Percentiles rank a stretch among this genome's conserved stretches.
Evolutionary conservation across 148 eudicot species (phyloP).

Genomic region (Arbutus unedo): DNA sequence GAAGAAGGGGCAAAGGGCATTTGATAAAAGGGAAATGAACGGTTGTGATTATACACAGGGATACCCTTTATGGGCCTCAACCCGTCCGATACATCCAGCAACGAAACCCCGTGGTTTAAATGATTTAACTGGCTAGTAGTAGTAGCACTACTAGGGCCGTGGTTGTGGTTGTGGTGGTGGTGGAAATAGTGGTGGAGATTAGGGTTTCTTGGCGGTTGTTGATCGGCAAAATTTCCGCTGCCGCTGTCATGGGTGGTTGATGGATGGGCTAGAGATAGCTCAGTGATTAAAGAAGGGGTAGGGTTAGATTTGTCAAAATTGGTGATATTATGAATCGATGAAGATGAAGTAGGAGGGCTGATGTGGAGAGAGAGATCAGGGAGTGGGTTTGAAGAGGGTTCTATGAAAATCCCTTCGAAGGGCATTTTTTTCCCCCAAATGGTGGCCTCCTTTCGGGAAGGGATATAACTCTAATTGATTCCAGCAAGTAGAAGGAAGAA

Average conservation of each 20-base stretch:
- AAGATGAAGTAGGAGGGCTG: slow-evolving; percentile 31
- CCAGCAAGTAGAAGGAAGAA: neutral
- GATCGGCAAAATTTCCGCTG: slow-evolving; percentile 3
- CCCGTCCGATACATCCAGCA: slow-evolving; percentile 27
- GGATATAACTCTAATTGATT: neutral
- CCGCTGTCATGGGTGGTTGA: slow-evolving; percentile 6
- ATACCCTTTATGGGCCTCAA: slow-evolving; percentile 50
- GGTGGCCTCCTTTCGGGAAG: neutral
- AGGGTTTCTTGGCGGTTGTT: slow-evolving; percentile 29
- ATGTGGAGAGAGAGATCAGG: slow-evolving; percentile 61
- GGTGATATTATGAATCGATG: neutral
- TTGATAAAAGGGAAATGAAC: slow-evolving; percentile 35
- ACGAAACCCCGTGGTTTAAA: slow-evolving; percentile 29
- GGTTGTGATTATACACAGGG: slow-evolving; percentile 45
- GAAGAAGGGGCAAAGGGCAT: slow-evolving; percentile 8
- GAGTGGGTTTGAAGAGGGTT: slow-evolving; percentile 31
- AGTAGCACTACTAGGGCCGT: neutral
- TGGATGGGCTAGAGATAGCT: slow-evolving; percentile 39
- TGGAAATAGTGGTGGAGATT: slow-evolving; percentile 16
- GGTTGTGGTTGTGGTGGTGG: slow-evolving; percentile 14
- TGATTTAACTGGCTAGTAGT: slow-evolving; percentile 23
- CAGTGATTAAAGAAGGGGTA: slow-evolving; percentile 11
- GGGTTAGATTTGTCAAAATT: neutral
- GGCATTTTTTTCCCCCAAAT: slow-evolving; percentile 29
- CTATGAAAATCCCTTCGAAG: slow-evolving; percentile 45